Base-by-base conservation (phyloP, 331 rosid species). In the Rosa hybrid region DNA sequence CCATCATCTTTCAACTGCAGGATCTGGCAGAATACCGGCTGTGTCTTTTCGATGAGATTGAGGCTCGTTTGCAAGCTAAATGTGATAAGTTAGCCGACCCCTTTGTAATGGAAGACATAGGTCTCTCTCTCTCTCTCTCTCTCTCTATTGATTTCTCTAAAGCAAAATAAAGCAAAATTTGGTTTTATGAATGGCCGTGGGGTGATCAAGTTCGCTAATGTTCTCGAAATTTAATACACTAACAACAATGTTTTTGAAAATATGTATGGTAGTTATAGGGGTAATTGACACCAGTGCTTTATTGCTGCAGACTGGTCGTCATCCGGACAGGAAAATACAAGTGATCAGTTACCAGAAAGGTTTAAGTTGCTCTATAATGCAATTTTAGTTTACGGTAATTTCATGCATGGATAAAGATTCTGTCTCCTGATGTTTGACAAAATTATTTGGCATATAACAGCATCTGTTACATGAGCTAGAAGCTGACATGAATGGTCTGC, bases 291-390 rank as follows among this genome's bases (percentile, higher is more conserved):
- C 74, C 71, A 23, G 2, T 79, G 80, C 71, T 82, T 82, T 81
- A 30, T 82, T 82, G 76, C 74, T 85, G 78, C 86, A 96, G 94
- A 89, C 72, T 89, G 14, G 30, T 21, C 90, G 1, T 86, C 97
- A 86, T 83, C 90, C 23, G 87, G 87, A 80, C 91, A 85, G 82
- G 90, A 87, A 85, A 89, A 82, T 88, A 79, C 97, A 81, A 85
- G 89, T 84, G 85, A 90, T 65, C 90, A 91, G 60, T 92, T 96
- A 89, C 91, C 94, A 62, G 98, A 92, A 88, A 92, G 98, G 99
- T 96, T 85, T 76, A 67, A 20, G 77, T 82, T 83, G 17, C 84
- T 84, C 39, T 80, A 80, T 48, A 27, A 39, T 41, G 18, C 4
- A 56, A 7, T 63, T 71, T 65, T n/a, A 87, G 78, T 46, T 50